Conservation (phyloP, 2,329 filamentous ascomycete genomes). For the Aspergillus tanneri region DNA sequence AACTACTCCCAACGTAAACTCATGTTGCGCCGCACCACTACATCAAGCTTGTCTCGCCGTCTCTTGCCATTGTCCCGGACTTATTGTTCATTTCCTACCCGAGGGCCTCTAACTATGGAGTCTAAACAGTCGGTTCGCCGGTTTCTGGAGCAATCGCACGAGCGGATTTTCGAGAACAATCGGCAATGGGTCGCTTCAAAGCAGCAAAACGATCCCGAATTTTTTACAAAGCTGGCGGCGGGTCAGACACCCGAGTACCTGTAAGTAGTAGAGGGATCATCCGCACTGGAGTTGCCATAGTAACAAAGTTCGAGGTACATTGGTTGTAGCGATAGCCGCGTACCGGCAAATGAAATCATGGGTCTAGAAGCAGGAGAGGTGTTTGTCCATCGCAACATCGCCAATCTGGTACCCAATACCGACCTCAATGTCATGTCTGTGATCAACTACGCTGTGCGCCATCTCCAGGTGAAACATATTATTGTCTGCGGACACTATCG, state of each 20-base stretch:
- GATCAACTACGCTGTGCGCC: conserved; percentile 33
- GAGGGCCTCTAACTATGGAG: no score
- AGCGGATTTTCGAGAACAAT: conserved; percentile 69
- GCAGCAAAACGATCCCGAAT: conserved; percentile 59
- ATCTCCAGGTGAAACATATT: conserved; percentile 61
- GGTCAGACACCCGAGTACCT: conserved; percentile 71
- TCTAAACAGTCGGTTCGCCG: no score
- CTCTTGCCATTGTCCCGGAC: no score
- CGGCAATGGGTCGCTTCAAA: conserved; percentile 63
- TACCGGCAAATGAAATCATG: conserved; percentile 35
- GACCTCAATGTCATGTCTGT: conserved; percentile 34
- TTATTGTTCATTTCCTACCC: no score
- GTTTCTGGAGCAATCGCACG: conserved; percentile 53
- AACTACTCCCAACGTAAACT: no score
- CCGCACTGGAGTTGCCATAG: background rate
- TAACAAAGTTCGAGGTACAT: conserved; percentile 30
- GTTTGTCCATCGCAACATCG: conserved; percentile 37
- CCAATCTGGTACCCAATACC: conserved; percentile 32
- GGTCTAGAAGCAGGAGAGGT: conserved; percentile 35
- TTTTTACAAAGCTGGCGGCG: conserved; percentile 63
- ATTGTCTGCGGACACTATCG: conserved; percentile 68
- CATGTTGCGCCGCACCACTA: no score
- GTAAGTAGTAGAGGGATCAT: no score
- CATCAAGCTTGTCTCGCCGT: no score
- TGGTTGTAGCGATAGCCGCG: conserved; percentile 34